Conservation (phyloP, 768 basidiomycete species). For the Mycena capillaripes region DNA sequence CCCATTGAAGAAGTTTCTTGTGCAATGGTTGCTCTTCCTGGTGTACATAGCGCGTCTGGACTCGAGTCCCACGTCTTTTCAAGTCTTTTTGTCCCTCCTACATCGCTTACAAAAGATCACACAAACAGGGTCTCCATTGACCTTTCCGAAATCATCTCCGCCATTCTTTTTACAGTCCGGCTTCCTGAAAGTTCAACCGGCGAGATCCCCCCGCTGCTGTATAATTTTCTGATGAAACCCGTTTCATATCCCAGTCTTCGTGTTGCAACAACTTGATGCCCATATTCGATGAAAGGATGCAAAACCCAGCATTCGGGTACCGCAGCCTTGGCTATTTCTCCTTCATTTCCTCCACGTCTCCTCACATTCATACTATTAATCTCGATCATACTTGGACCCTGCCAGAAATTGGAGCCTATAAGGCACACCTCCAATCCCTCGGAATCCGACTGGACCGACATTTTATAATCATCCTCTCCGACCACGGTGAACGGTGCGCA, state of each 20-base stretch:
- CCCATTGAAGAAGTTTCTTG: constrained; percentile 2
- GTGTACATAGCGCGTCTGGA: not conserved
- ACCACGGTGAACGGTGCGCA: not conserved
- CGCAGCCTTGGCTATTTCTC: not conserved
- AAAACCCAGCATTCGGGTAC: not conserved
- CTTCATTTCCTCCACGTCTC: not conserved
- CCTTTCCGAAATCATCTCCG: not conserved
- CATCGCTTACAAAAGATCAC: not conserved
- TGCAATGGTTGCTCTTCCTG: not conserved
- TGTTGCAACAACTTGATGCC: not conserved
- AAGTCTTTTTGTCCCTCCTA: not conserved
- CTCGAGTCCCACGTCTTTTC: not conserved
- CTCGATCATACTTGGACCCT: not conserved
- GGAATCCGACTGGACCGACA: not conserved
- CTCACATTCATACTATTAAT: not conserved
- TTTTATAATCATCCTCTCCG: not conserved
- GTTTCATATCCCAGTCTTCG: not conserved
- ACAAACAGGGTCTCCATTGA: not conserved
- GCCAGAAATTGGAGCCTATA: not conserved
- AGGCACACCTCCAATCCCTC: not conserved
- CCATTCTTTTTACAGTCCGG: not conserved
- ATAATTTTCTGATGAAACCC: not conserved
- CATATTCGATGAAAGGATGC: constrained; percentile 2
- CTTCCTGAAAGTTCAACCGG: no score
- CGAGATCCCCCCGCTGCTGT: not conserved